phyloP scores from a whole-genome alignment of 805 yeast species.

The Isabelozyma gotoi region DNA sequence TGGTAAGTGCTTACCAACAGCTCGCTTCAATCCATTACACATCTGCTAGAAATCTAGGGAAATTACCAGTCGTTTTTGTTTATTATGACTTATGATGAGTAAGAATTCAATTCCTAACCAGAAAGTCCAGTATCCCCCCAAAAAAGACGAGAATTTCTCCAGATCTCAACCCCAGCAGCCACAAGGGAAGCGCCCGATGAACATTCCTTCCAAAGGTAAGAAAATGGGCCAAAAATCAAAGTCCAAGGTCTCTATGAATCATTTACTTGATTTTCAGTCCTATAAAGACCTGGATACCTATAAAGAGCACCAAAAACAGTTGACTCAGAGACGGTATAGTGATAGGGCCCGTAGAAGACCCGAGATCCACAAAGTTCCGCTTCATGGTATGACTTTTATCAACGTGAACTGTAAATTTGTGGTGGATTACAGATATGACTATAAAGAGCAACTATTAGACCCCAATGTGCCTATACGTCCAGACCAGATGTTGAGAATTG shows the following conservation, averaged over 20 bases:
- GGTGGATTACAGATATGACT: conserved; percentile 62
- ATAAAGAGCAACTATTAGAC: conserved; percentile 58
- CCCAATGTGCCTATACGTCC: conserved; percentile 74
- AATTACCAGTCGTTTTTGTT: too few species aligned
- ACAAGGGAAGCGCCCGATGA: conserved; percentile 1
- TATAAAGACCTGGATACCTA: conserved; percentile 41
- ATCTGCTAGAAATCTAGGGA: too few species aligned
- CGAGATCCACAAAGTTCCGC: conserved; percentile 33
- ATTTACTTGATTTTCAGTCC: conserved; percentile 57
- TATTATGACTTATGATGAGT: not conserved
- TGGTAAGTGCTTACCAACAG: too few species aligned
- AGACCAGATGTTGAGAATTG: conserved; percentile 62
- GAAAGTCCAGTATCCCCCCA: not conserved
- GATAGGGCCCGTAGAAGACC: conserved; percentile 8
- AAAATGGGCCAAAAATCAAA: conserved; percentile 13
- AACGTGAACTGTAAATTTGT: conserved; percentile 85
- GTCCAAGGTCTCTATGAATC: conserved; percentile 57
- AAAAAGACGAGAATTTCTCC: not conserved
- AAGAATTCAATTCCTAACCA: not conserved
- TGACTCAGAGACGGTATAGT: conserved; percentile 11
- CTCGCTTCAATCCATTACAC: too few species aligned
- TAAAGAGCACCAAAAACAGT: conserved; percentile 16
- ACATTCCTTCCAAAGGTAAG: conserved; percentile 4
- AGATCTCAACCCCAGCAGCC: conserved; percentile 1
- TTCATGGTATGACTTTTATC: conserved; percentile 67